Conservation (phyloP, 176 grass and related monocot genomes). For the Oryza brachyantha region DNA sequence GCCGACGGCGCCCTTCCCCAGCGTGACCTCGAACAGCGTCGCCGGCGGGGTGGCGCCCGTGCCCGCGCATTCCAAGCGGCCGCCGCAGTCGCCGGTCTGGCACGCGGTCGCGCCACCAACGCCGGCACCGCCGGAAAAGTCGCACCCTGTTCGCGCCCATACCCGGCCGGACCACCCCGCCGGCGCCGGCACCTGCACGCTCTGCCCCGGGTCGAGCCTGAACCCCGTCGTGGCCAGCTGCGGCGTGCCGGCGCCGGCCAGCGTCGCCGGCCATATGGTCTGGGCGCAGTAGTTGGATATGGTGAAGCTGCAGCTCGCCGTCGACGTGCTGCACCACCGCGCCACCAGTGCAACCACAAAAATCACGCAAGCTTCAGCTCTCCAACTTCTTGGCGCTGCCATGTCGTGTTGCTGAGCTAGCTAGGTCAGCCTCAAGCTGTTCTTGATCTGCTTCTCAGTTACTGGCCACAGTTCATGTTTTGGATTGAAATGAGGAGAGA, state of each 20-base stretch:
- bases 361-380: conserved; percentile 4
- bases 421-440: background rate
- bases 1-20: conserved; percentile 42
- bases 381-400: conserved; percentile 28
- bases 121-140: conserved; percentile 43
- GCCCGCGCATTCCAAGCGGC: conserved; percentile 59
- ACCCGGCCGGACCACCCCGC: conserved; percentile 78
- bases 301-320: conserved; percentile 55
- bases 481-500: conserved; percentile 7
- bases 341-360: conserved; percentile 23
- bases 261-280: conserved; percentile 78
- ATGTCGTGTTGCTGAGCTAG: background rate
- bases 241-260: conserved; percentile 78
- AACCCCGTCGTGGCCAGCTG: conserved; percentile 75
- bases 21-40: conserved; percentile 87
- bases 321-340: conserved; percentile 34
- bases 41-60: conserved; percentile 56
- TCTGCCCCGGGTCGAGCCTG: conserved; percentile 60
- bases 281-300: conserved; percentile 73
- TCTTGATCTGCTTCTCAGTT: background rate
- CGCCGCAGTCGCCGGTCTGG: conserved; percentile 79
- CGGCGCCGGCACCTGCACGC: conserved; percentile 45
- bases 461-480: background rate
- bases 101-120: conserved; percentile 55
- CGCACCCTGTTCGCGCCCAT: conserved; percentile 79